Conservation (phyloP, 441 rosid species). For the Croton laevigatus region DNA sequence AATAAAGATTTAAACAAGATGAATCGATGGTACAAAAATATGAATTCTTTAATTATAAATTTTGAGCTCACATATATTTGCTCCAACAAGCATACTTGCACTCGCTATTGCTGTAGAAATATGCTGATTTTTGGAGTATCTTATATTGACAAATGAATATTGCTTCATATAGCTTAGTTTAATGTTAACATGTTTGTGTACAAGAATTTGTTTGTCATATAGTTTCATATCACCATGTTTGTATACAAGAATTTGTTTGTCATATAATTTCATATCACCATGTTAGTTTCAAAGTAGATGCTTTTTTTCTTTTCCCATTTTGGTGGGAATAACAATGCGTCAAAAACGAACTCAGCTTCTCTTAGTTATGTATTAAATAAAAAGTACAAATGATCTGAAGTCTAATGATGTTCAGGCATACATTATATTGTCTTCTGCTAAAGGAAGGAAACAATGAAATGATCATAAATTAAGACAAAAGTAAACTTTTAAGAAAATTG, state of each 20-base stretch:
- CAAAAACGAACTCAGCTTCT: neutral
- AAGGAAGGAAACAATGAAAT: constrained; percentile 6
- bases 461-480: neutral
- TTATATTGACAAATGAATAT: neutral
- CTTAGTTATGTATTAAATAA: constrained; percentile 1
- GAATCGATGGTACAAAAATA: neutral
- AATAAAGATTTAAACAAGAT: constrained; percentile 17
- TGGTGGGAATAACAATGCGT: neutral
- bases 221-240: too few species aligned
- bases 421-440: neutral
- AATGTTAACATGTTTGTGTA: too few species aligned
- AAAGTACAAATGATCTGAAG: neutral
- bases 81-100: neutral
- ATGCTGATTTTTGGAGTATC: constrained; percentile 6
- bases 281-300: too few species aligned
- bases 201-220: neutral
- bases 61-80: neutral
- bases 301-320: too few species aligned
- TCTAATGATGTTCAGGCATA: neutral
- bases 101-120: neutral
- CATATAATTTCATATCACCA: too few species aligned
- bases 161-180: too few species aligned
- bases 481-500: neutral
- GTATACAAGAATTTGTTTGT: neutral
- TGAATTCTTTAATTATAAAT: neutral